Conservation (phyloP, 2,329 filamentous ascomycete genomes). For the Sclerotiophoma versabilis region DNA sequence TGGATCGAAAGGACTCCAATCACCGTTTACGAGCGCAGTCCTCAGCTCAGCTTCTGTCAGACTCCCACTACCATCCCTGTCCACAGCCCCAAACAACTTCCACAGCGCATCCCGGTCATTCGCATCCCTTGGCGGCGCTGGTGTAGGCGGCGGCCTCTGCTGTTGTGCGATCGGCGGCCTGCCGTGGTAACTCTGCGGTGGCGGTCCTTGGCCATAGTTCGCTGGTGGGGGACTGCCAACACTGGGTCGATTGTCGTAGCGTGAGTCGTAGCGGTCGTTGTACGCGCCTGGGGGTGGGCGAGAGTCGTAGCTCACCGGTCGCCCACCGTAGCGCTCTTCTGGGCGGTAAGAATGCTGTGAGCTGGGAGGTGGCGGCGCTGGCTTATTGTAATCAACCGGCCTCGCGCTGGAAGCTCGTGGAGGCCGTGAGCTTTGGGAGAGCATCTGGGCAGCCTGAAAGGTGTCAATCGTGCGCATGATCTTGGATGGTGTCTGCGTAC, state of each 20-base stretch:
- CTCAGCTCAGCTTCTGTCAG: conserved; percentile 87
- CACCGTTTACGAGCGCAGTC: conserved; percentile 91
- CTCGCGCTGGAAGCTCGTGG: conserved; percentile 45
- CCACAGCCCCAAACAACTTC: conserved; percentile 88
- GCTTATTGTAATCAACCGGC: conserved; percentile 55
- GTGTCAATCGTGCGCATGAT: conserved; percentile 1
- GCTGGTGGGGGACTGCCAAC: conserved; percentile 57
- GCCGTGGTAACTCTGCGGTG: conserved; percentile 69
- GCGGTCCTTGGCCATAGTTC: conserved; percentile 63
- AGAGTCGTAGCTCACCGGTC: conserved; percentile 36
- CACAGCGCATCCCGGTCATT: conserved; percentile 76
- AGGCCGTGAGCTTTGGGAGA: conserved; percentile 43
- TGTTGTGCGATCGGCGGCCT: conserved; percentile 63
- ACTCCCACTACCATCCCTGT: conserved; percentile 82
- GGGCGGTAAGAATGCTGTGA: conserved; percentile 46
- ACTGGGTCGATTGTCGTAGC: conserved; percentile 27
- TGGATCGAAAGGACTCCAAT: conserved; percentile 91
- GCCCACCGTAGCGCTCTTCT: conserved; percentile 46
- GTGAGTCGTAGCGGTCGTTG: conserved; percentile 41
- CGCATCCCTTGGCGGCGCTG: conserved; percentile 61
- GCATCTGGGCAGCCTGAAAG: conserved; percentile 52
- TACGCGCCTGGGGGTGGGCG: conserved; percentile 51
- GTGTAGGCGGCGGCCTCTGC: conserved; percentile 53
- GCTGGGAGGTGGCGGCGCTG: conserved; percentile 45
- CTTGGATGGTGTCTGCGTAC: conserved; percentile 53